Conservation (phyloP, 2,329 filamentous ascomycete species). For the Graphilbum fragrans region DNA sequence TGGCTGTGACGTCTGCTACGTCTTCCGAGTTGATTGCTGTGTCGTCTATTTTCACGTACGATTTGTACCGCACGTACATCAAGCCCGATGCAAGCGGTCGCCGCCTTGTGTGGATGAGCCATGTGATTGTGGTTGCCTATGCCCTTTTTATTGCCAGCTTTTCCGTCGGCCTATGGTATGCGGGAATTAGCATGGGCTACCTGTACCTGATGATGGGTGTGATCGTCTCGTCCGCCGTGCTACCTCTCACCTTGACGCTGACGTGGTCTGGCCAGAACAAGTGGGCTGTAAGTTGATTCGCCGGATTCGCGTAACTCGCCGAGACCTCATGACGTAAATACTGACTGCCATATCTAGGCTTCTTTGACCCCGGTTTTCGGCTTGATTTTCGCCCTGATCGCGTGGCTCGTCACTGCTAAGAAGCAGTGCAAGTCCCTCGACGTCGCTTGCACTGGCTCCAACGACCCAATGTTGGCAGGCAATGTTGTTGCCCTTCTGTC, state of each 20-base stretch:
- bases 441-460: conserved; percentile 68
- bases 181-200: conserved; percentile 76
- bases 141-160: conserved; percentile 68
- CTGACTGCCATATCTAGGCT: too few species aligned
- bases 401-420: conserved; percentile 68
- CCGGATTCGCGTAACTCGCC: too few species aligned
- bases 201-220: conserved; percentile 69
- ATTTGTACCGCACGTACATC: conserved; percentile 79
- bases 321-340: too few species aligned
- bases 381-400: conserved; percentile 54
- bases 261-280: conserved; percentile 72
- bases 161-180: conserved; percentile 61
- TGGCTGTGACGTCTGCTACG: conserved; percentile 78
- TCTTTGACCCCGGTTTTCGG: conserved; percentile 58
- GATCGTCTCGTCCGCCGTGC: conserved; percentile 74
- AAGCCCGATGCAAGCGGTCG: conserved; percentile 65
- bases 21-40: conserved; percentile 79
- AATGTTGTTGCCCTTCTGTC: conserved; percentile 75
- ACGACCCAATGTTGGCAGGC: conserved; percentile 77
- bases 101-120: conserved; percentile 68
- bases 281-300: too few species aligned
- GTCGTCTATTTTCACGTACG: conserved; percentile 79
- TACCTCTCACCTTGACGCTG: conserved; percentile 70
- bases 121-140: conserved; percentile 58
- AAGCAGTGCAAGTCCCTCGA: conserved; percentile 55